Evolutionary conservation across 345 rosid species (phyloP).

Genomic region (Gossypium sturtianum): DNA sequence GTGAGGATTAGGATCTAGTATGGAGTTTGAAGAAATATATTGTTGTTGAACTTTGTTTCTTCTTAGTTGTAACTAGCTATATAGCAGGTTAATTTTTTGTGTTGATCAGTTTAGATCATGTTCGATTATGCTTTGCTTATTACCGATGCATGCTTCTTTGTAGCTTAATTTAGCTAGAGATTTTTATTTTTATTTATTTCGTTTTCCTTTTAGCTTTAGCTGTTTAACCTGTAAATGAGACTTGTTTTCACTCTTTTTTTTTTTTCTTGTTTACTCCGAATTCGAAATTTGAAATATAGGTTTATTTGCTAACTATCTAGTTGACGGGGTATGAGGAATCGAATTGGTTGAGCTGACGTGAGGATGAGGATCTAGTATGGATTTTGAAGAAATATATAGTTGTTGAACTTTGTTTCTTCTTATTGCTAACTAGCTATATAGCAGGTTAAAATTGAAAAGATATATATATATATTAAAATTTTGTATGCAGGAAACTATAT

Average conservation of each 20-base stretch:
- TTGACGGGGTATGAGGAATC: not conserved
- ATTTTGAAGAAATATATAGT: not conserved
- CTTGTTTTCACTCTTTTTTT: not conserved
- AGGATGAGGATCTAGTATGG: not conserved
- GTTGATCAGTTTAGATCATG: too few species aligned
- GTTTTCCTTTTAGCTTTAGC: not conserved
- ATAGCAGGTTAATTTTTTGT: not conserved
- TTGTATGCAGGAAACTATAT: not conserved
- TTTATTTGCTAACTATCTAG: not conserved
- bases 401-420: not conserved
- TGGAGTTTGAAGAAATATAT: not conserved
- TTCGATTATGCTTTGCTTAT: too few species aligned
- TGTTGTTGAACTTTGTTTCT: not conserved
- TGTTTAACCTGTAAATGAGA: not conserved
- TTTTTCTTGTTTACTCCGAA: not conserved
- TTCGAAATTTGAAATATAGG: not conserved
- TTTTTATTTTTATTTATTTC: not conserved
- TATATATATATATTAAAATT: not conserved
- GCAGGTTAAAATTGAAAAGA: not conserved
- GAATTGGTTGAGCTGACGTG: not conserved
- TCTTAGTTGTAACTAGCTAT: not conserved
- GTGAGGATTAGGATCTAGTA: not conserved
- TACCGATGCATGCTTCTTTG: too few species aligned
- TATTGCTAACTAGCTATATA: not conserved
- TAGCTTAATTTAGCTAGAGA: too few species aligned